Percentiles rank a stretch among this genome's conserved stretches.
phyloP scores from a whole-genome alignment of 495 filamentous ascomycete species.

The Apodospora peruviana region DNA sequence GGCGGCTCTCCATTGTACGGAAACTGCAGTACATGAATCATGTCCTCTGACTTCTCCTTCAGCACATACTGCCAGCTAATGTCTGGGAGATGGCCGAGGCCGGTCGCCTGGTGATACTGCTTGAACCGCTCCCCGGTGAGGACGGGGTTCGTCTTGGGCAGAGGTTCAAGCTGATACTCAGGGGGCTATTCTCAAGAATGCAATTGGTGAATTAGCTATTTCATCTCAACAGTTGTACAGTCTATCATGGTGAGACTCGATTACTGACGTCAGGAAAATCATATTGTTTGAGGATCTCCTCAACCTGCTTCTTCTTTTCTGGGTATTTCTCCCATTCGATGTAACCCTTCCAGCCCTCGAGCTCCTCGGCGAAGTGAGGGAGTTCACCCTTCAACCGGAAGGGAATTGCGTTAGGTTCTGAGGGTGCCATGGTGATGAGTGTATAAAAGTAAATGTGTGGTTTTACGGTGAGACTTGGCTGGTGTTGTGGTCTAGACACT shows the following conservation, averaged over 20 bases:
- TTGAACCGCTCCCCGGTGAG: slow-evolving; percentile 59
- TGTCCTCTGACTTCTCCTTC: slow-evolving; percentile 57
- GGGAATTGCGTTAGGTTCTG: slow-evolving; percentile 15
- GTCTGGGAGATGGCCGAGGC: slow-evolving; percentile 42
- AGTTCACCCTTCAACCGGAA: slow-evolving; percentile 15
- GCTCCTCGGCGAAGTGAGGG: slow-evolving; percentile 16
- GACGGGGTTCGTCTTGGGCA: slow-evolving; percentile 59
- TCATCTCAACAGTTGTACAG: too few relatives aligned
- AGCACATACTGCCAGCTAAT: slow-evolving; percentile 55
- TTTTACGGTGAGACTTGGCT: too few relatives aligned
- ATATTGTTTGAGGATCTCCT: slow-evolving; percentile 50
- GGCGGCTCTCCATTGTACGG: slow-evolving; percentile 66
- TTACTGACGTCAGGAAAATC: slow-evolving; percentile 39
- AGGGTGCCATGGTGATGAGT: slow-evolving; percentile 12
- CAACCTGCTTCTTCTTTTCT: slow-evolving; percentile 54
- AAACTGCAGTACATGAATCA: slow-evolving; percentile 65
- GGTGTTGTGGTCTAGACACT: too few relatives aligned
- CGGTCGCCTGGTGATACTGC: slow-evolving; percentile 57
- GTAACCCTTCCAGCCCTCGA: slow-evolving; percentile 35
- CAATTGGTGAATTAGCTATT: too few relatives aligned
- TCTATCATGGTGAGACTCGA: too few relatives aligned
- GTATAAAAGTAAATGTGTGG: too few relatives aligned
- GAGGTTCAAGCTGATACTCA: slow-evolving; percentile 54
- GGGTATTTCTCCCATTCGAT: slow-evolving; percentile 68
- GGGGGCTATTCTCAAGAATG: slow-evolving; percentile 38